Conservation (phyloP, 805 yeast species). For the Groenewaldozyma tartarivorans region DNA sequence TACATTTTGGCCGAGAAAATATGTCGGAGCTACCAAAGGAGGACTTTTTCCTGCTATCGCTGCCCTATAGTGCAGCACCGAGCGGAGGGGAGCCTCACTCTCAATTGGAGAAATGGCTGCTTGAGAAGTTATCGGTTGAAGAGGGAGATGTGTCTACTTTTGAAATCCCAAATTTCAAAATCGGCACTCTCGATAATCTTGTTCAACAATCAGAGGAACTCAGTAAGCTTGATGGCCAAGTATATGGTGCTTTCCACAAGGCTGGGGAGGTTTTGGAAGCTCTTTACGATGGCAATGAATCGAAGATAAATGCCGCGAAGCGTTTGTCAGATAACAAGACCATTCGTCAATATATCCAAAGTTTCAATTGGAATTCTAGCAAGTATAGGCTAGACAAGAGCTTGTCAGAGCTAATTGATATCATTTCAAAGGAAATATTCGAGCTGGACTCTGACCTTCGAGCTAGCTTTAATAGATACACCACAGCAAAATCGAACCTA, state of each 20-base stretch:
- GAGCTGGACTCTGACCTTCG: conserved; percentile 81
- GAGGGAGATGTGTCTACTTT: conserved; percentile 45
- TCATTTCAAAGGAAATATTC: conserved; percentile 67
- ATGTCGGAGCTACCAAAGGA: neutral
- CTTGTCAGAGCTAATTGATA: conserved; percentile 60
- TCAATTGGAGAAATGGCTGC: conserved; percentile 27
- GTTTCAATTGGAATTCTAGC: conserved; percentile 79
- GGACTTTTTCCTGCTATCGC: conserved; percentile 35
- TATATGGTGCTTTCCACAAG: conserved; percentile 59
- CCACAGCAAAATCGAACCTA: conserved; percentile 72
- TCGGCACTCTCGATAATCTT: conserved; percentile 87
- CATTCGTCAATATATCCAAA: conserved; percentile 57
- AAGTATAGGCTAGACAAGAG: conserved; percentile 81
- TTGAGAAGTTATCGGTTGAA: conserved; percentile 26
- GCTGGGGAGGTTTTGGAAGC: conserved; percentile 61
- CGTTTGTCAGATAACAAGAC: conserved; percentile 40
- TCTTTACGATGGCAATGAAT: conserved; percentile 35
- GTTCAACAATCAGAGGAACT: conserved; percentile 89
- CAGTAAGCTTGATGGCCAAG: conserved; percentile 69
- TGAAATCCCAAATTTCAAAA: conserved; percentile 74
- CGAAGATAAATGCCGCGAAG: conserved; percentile 39
- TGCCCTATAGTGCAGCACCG: conserved; percentile 38
- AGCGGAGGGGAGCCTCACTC: conserved; percentile 30
- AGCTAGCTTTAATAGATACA: conserved; percentile 63
- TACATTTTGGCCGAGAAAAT: no score